Evolutionary conservation across 2,329 filamentous ascomycete genomes (phyloP).

Genomic region (Curvularia sp.): DNA sequence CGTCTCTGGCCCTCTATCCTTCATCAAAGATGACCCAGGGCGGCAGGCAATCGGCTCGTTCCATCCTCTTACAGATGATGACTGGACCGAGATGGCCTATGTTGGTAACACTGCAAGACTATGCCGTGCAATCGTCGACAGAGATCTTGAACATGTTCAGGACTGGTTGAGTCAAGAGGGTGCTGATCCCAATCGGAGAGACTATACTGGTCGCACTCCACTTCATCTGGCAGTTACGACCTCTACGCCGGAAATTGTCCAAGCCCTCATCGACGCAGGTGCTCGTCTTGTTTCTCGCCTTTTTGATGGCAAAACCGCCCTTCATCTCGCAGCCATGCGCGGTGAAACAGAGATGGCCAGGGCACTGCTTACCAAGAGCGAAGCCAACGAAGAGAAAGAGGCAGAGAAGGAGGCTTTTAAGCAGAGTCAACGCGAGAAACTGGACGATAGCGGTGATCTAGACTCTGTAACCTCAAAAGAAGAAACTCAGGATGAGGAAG

Average conservation of each 20-base stretch:
- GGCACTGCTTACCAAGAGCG: constrained; percentile 75
- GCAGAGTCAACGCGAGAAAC: constrained; percentile 24
- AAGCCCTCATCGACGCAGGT: constrained; percentile 73
- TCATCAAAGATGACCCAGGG: constrained; percentile 82
- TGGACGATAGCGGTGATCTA: neutral
- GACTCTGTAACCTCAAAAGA: constrained; percentile 31
- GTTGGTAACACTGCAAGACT: constrained; percentile 78
- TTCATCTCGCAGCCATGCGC: constrained; percentile 79
- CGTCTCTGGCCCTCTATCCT: constrained; percentile 74
- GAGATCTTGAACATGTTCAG: constrained; percentile 72
- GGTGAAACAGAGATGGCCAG: constrained; percentile 74
- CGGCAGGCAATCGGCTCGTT: constrained; percentile 76
- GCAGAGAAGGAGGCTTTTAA: constrained; percentile 60
- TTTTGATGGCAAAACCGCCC: constrained; percentile 78
- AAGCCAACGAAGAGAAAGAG: constrained; percentile 73
- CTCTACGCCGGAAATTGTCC: constrained; percentile 73
- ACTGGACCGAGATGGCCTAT: constrained; percentile 93
- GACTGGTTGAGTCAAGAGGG: constrained; percentile 73
- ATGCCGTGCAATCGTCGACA: constrained; percentile 81
- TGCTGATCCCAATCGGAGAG: constrained; percentile 73
- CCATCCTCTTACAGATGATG: constrained; percentile 79
- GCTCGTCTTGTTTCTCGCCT: constrained; percentile 76
- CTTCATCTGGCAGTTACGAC: constrained; percentile 76
- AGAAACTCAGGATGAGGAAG: constrained; percentile 54
- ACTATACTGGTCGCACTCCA: constrained; percentile 69